These are phyloP conservation scores for Ceratobasidium sp. DNA, from an alignment of 1,284 basidiomycete species.

Conservation along the genomic window DNA sequence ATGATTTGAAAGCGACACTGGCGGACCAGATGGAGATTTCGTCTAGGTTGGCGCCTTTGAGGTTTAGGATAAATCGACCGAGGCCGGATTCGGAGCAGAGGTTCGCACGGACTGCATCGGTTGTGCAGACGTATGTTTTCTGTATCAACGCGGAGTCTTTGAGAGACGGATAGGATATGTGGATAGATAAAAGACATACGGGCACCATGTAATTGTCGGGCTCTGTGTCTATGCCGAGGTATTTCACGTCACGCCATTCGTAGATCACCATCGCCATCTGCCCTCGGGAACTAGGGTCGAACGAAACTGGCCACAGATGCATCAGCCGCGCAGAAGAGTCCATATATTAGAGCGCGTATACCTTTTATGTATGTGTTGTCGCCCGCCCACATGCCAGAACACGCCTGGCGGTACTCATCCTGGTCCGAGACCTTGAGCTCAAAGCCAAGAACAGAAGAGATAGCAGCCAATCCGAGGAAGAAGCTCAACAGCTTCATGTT, in stretches of 20 bases:
- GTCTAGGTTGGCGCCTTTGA: constrained; percentile 66
- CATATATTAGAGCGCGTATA: constrained; percentile 49
- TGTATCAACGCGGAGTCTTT: too few relatives aligned
- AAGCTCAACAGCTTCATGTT: constrained; percentile 35
- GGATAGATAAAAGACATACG: constrained; percentile 59
- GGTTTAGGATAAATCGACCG: constrained; percentile 84
- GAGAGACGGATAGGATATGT: too few relatives aligned
- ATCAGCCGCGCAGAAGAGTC: constrained; percentile 38
- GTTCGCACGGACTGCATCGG: constrained; percentile 70
- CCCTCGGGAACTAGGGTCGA: constrained; percentile 81
- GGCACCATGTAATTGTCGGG: constrained; percentile 65
- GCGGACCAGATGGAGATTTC: constrained; percentile 83
- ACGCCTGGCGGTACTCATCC: constrained; percentile 79
- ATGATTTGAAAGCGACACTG: constrained; percentile 61
- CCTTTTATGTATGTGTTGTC: constrained; percentile 85
- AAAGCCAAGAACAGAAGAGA: constrained; percentile 30
- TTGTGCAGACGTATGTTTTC: constrained; percentile 93
- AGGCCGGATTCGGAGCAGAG: constrained; percentile 74
- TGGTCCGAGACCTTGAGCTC: constrained; percentile 52
- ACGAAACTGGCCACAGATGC: constrained; percentile 62
- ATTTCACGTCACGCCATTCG: constrained; percentile 88
- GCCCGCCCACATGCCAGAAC: constrained; percentile 93
- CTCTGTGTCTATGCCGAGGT: constrained; percentile 78
- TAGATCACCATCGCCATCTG: constrained; percentile 94
- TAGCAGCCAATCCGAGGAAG: constrained; percentile 3